Evolutionary conservation across 768 basidiomycete genomes (phyloP), one percentile per base, ranked within the genome.

Genomic region (Amanita inopinata): DNA sequence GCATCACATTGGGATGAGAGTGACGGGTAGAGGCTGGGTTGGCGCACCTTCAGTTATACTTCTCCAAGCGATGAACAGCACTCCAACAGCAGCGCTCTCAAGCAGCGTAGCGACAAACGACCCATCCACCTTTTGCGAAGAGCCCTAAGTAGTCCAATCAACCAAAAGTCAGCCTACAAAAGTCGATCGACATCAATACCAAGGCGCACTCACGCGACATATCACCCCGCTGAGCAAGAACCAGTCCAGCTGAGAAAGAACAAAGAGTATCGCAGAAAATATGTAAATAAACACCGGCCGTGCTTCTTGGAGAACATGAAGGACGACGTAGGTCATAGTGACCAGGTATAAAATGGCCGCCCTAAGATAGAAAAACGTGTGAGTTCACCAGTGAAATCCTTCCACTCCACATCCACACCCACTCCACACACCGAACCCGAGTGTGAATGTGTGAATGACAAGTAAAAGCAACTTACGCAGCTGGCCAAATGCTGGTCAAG

Each of bases 101-200:
- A 94, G 65, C 3, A 92, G 40, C 0, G 93, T 93, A 1, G 87
- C 83, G 18, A 96, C 58, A 58, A 96, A 94, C 2, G 83, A 79
- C 3, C 87, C 88, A 61, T 97, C 94, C 14, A 96, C 64, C 58
- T 79, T 84, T 22, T 61, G 58, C 44, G 73, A 66, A 12, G 88
- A 69, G 17, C 74, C 77, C 76, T 83, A 42, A 24, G 30, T n/a
- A 30, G n/a, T n/a, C n/a, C n/a, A 5, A 6, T 18, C 17, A 39
- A 39, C 19, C 39, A n/a, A n/a, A n/a, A n/a, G n/a, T n/a, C n/a
- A n/a, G n/a, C n/a, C n/a, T n/a, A n/a, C n/a, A n/a, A n/a, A n/a
- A n/a, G n/a, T n/a, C n/a, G n/a, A n/a, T n/a, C n/a, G n/a, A n/a
- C 5, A 6, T 15, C 7, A 14, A 32, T n/a, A 23, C 5, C 5